phyloP scores from a whole-genome alignment of 1,284 basidiomycete genomes.

The Boletus holoroseus region DNA sequence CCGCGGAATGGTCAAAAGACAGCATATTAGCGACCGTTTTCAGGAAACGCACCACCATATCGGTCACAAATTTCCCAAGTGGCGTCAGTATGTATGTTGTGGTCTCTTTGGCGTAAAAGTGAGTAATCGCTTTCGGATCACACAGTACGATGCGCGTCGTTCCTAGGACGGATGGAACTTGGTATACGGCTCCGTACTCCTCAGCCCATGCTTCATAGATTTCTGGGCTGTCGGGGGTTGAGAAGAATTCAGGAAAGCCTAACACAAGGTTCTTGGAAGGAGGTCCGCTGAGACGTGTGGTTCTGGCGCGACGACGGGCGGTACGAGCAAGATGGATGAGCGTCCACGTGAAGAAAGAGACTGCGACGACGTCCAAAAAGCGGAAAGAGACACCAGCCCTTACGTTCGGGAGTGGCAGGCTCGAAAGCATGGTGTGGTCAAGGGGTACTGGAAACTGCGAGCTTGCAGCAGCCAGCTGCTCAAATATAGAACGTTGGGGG shows the following conservation, averaged over 20 bases:
- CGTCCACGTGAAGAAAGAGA: slow-evolving; percentile 20
- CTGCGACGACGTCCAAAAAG: slow-evolving; percentile 4
- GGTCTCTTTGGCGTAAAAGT: slow-evolving; percentile 52
- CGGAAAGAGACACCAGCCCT: slow-evolving; percentile 1
- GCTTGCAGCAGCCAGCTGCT: neutral
- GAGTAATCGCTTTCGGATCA: slow-evolving; percentile 51
- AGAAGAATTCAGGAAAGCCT: slow-evolving; percentile 33
- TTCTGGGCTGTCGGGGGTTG: slow-evolving; percentile 29
- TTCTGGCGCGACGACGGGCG: slow-evolving; percentile 8
- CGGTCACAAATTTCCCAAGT: slow-evolving; percentile 39
- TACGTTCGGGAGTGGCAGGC: neutral
- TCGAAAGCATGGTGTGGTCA: neutral
- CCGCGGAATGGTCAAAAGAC: neutral
- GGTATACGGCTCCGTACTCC: slow-evolving; percentile 47
- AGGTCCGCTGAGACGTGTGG: slow-evolving; percentile 35
- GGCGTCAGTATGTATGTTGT: slow-evolving; percentile 42
- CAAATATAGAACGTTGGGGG: neutral
- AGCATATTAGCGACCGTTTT: too few relatives aligned
- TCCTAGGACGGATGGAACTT: slow-evolving; percentile 43
- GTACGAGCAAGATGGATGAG: slow-evolving; percentile 13
- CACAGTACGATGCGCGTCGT: slow-evolving; percentile 41
- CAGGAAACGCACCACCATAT: slow-evolving; percentile 39
- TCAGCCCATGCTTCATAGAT: slow-evolving; percentile 40
- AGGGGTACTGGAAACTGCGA: too few relatives aligned
- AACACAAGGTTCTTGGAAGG: slow-evolving; percentile 35